Percentiles rank a stretch among this genome's conserved stretches.
Conservation (phyloP, 768 basidiomycete genomes). For the Tulasnella sp. region DNA sequence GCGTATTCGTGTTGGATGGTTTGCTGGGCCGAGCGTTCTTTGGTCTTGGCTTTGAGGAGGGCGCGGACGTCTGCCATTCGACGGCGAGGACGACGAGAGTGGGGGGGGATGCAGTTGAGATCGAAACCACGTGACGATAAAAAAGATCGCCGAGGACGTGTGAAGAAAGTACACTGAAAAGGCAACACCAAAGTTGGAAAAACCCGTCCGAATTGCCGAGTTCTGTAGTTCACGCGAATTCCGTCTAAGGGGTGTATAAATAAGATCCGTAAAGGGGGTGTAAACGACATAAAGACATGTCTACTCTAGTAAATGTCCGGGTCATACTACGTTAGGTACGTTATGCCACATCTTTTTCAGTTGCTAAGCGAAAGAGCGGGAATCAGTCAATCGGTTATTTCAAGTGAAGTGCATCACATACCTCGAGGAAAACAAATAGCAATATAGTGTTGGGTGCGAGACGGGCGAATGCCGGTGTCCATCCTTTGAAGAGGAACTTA, state of each 20-base stretch:
- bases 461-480: conserved; percentile 18
- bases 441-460: conserved; percentile 18
- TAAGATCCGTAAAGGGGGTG: neutral
- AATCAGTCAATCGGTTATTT: too few species aligned
- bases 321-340: neutral
- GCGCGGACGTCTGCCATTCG: conserved; percentile 59
- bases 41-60: conserved; percentile 67
- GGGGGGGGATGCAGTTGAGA: too few species aligned
- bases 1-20: conserved; percentile 66
- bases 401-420: too few species aligned
- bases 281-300: neutral
- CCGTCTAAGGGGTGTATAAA: neutral
- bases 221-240: too few species aligned
- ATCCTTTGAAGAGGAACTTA: conserved; percentile 17
- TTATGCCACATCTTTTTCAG: neutral
- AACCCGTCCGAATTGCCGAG: too few species aligned
- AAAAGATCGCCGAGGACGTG: too few species aligned
- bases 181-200: too few species aligned
- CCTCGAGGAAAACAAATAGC: conserved; percentile 19
- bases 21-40: conserved; percentile 46
- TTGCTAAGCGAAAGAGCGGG: neutral
- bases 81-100: too few species aligned
- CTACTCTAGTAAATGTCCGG: too few species aligned
- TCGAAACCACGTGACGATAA: too few species aligned
- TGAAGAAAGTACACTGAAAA: too few species aligned